These are phyloP conservation scores for Yamadazyma blattariae DNA, from an alignment of 1,139 yeast species.

Conservation along the genomic window DNA sequence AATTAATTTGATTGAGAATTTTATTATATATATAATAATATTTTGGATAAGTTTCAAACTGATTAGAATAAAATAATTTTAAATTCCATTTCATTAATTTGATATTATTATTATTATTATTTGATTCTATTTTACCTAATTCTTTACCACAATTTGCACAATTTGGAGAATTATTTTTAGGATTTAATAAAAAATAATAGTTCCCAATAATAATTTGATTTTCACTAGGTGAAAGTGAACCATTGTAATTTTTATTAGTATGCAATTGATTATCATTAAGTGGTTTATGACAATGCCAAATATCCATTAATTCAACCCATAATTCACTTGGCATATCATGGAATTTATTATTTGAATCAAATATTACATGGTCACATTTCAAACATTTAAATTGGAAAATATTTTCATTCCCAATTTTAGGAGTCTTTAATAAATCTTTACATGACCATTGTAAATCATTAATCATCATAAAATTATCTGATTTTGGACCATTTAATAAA, in stretches of 20 bases:
- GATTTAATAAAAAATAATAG: constrained; percentile 49
- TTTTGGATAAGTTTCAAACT: constrained; percentile 26
- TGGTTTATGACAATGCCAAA: constrained; percentile 98
- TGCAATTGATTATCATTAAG: neutral
- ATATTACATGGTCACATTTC: constrained; percentile 23
- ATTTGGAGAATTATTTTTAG: neutral
- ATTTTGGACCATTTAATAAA: constrained; percentile 3
- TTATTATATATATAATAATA: constrained; percentile 35
- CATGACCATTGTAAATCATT: constrained; percentile 34
- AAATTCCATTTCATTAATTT: constrained; percentile 65
- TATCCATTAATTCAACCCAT: constrained; percentile 96
- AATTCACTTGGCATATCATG: constrained; percentile 84
- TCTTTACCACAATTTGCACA: constrained; percentile 22
- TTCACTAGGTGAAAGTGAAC: constrained; percentile 44
- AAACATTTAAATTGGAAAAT: constrained; percentile 34
- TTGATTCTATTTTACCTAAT: constrained; percentile 33
- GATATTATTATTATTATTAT: constrained; percentile 8
- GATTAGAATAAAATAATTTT: constrained; percentile 20
- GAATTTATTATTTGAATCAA: constrained; percentile 32
- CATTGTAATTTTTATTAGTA: constrained; percentile 24
- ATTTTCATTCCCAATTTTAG: constrained; percentile 22
- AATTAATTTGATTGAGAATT: constrained; percentile 44
- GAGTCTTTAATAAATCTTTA: constrained; percentile 33
- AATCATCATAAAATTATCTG: constrained; percentile 23
- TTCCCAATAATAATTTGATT: constrained; percentile 54